A percentile compares a stretch with the other conserved stretches of the same genome.
These are phyloP conservation scores for Plantago major DNA, from an alignment of 257 asterid genomes.

Conservation along the genomic window DNA sequence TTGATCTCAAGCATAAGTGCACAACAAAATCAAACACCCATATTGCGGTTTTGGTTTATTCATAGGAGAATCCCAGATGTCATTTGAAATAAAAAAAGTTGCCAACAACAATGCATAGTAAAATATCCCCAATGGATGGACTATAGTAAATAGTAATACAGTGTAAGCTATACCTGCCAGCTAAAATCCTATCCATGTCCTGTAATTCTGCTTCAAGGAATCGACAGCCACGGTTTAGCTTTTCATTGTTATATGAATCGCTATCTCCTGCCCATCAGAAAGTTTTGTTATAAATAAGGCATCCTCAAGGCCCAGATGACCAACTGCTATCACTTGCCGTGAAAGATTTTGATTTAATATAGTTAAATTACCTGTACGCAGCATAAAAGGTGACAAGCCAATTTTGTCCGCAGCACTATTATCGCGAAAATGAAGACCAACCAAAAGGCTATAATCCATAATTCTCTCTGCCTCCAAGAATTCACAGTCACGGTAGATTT, in stretches of 20 bases:
- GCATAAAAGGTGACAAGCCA: constrained; percentile 70
- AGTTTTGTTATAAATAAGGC: constrained; percentile 20
- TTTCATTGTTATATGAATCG: constrained; percentile 71
- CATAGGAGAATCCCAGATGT: not conserved
- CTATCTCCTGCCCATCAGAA: constrained; percentile 47
- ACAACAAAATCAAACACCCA: constrained; percentile 10
- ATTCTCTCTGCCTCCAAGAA: constrained; percentile 79
- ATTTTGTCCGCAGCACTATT: constrained; percentile 45
- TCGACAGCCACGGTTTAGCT: constrained; percentile 92
- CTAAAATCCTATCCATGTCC: constrained; percentile 78
- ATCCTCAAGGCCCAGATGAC: not conserved
- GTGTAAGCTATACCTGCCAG: constrained; percentile 57
- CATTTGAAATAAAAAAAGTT: not conserved
- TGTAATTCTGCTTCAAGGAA: constrained; percentile 97
- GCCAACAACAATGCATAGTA: not conserved
- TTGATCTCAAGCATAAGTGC: constrained; percentile 20
- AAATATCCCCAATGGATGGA: not conserved
- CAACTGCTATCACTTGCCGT: not conserved
- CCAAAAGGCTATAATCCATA: constrained; percentile 86
- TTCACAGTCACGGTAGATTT: constrained; percentile 70
- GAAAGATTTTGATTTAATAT: not conserved
- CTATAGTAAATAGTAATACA: no score
- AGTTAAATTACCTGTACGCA: constrained; percentile 60
- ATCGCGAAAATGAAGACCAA: constrained; percentile 79
- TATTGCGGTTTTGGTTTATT: constrained; percentile 7